phyloP scores from a whole-genome alignment of 345 rosid genomes.

The Xanthoceras sorbifolium region DNA sequence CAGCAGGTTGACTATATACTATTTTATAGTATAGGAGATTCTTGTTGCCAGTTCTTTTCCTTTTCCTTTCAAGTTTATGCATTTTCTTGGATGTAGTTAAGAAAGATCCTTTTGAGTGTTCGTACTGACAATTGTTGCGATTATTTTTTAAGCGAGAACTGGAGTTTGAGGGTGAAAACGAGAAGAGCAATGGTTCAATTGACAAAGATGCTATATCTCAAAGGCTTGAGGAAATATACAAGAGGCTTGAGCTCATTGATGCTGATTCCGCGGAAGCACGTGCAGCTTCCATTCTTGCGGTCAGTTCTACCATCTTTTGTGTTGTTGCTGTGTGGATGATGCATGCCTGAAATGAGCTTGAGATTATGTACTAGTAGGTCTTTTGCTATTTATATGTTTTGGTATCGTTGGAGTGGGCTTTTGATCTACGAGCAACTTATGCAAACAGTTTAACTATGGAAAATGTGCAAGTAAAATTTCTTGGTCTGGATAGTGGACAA shows the following conservation, averaged over 20 bases:
- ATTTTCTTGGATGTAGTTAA: conserved; percentile 2
- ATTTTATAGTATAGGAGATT: conserved; percentile 12
- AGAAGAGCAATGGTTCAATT: conserved; percentile 48
- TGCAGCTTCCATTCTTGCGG: conserved; percentile 97
- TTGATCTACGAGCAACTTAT: background rate
- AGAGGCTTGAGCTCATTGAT: conserved; percentile 90
- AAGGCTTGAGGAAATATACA: conserved; percentile 89
- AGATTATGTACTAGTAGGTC: conserved; percentile 1
- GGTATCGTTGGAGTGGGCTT: background rate
- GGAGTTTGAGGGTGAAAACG: conserved; percentile 57
- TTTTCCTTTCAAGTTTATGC: conserved; percentile 4
- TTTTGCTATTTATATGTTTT: background rate
- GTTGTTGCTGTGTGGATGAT: conserved; percentile 7
- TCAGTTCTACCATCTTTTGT: conserved; percentile 36
- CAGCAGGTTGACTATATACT: conserved; percentile 56
- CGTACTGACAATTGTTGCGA: conserved; percentile 27
- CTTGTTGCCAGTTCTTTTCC: conserved; percentile 14
- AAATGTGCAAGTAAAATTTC: background rate
- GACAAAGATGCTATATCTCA: conserved; percentile 64
- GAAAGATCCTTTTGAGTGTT: conserved; percentile 11
- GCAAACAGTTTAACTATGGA: background rate
- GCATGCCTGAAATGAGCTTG: conserved; percentile 6
- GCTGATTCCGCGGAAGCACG: conserved; percentile 95
- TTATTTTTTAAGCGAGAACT: conserved; percentile 60
- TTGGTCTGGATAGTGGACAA: background rate